phyloP scores from a whole-genome alignment of 805 yeast genomes.

The Monosporozyma solicola region DNA sequence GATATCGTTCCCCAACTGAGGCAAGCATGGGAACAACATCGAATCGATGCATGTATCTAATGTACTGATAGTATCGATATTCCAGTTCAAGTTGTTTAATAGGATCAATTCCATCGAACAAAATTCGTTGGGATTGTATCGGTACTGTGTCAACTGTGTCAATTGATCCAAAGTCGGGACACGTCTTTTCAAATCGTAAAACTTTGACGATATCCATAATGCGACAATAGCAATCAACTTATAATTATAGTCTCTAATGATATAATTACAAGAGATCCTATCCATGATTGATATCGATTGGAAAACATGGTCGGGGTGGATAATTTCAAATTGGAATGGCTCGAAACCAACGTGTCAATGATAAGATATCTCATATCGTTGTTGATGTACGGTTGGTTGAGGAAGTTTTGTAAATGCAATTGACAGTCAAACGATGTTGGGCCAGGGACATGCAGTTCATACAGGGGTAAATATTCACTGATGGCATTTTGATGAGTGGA shows the following conservation, averaged over 20 bases:
- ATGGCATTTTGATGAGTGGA: conserved; percentile 37
- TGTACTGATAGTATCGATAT: conserved; percentile 37
- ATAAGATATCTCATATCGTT: conserved; percentile 61
- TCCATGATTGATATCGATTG: conserved; percentile 67
- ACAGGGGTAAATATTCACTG: conserved; percentile 34
- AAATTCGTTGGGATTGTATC: conserved; percentile 46
- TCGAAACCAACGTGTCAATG: conserved; percentile 71
- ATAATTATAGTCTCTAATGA: conserved; percentile 71
- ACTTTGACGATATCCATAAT: conserved; percentile 85
- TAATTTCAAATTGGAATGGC: conserved; percentile 52
- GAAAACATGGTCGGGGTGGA: conserved; percentile 57
- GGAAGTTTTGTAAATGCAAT: conserved; percentile 21
- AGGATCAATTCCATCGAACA: conserved; percentile 62
- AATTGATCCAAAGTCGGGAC: conserved; percentile 47
- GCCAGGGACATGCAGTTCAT: neutral
- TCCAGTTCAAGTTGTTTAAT: conserved; percentile 55
- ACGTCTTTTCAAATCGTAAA: conserved; percentile 57
- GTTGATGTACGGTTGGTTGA: conserved; percentile 34
- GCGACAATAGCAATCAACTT: conserved; percentile 82
- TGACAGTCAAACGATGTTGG: neutral
- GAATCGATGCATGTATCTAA: conserved; percentile 57
- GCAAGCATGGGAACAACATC: conserved; percentile 26
- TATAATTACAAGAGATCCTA: conserved; percentile 73
- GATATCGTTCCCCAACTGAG: conserved; percentile 12
- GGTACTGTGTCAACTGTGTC: conserved; percentile 47